A percentile compares a stretch with the other conserved stretches of the same genome.
Conservation (phyloP, 2,329 filamentous ascomycete genomes). For the Cytospora chrysosperma region DNA sequence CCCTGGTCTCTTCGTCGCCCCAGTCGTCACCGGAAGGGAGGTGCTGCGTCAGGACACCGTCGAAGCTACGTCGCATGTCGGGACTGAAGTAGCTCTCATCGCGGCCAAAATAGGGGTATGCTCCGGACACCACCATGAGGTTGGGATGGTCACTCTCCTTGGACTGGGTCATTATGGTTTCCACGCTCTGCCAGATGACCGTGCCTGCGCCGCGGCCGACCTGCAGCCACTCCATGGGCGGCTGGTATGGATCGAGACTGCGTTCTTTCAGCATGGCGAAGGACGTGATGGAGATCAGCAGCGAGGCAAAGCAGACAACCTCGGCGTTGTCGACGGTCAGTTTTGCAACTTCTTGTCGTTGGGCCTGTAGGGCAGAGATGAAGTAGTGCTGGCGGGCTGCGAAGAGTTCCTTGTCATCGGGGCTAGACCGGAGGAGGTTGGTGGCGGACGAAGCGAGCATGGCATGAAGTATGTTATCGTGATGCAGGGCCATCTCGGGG, state of each 20-base stretch:
- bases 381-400: slow-evolving; percentile 30
- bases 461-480: slow-evolving; percentile 30
- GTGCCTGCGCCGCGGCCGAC: slow-evolving; percentile 30
- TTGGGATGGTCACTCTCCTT: slow-evolving; percentile 43
- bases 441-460: slow-evolving; percentile 30
- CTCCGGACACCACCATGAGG: slow-evolving; percentile 43
- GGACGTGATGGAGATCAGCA: slow-evolving; percentile 29
- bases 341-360: slow-evolving; percentile 28
- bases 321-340: slow-evolving; percentile 30
- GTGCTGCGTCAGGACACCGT: slow-evolving; percentile 26
- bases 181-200: slow-evolving; percentile 31
- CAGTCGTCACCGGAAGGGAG: slow-evolving; percentile 26
- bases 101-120: slow-evolving; percentile 35
- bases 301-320: slow-evolving; percentile 28
- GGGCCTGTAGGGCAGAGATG: slow-evolving; percentile 30
- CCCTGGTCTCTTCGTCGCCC: slow-evolving; percentile 27
- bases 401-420: slow-evolving; percentile 27
- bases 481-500: slow-evolving; percentile 26
- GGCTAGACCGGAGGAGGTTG: slow-evolving; percentile 25
- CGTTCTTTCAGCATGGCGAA: slow-evolving; percentile 32
- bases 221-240: slow-evolving; percentile 31
- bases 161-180: slow-evolving; percentile 35
- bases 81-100: slow-evolving; percentile 31
- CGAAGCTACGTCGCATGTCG: slow-evolving; percentile 26
- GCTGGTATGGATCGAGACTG: slow-evolving; percentile 27